Base-by-base conservation (phyloP, 768 basidiomycete genomes). In the Trametes gibbosa region DNA sequence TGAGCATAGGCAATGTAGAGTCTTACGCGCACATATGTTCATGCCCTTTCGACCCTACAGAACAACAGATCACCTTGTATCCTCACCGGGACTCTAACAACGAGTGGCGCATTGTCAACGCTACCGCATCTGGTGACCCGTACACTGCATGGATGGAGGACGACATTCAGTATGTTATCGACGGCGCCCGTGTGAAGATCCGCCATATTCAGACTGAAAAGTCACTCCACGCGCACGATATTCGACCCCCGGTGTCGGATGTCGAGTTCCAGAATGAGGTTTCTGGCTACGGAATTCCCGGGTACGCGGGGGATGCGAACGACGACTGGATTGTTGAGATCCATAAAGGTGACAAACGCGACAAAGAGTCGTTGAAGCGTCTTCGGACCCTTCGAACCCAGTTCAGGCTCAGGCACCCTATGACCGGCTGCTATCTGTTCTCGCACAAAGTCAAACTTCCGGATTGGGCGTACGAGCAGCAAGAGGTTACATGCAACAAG, bases 231-330 rank as follows among this genome's bases (percentile, higher is more conserved):
- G 94, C 92, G 46, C 97, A 99, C 74, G 97, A 98, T 65, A 75
- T 89, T 65, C 89, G 97, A 23, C 94, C 97, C 5, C 94, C 95
- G 17, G 86, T 99, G 14, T 93, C 91, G 32, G 97, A 99, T 46
- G 96, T 98, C 46, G 97, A 99, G 67, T 99, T 98, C 78, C 97
- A 99, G 77, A 96, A 98, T 69, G 97, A 99, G 71, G 95, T 98
- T 1, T 95, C 94, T 1, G 93, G 79, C 0, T 99, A 99, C 68
- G 97, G 97, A 1, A 85, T 90, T 79, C 75, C 86, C 0, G 90
- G 89, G 0, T 98, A 89, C 70, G 75, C 72, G 0, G 96, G 96
- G 14, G 96, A 98, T 68, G 81, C 86, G 45, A 98, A 98, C 69
- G 96, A 98, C 68, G 92, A 98, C 68, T 94, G 91, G 87, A 75